Evolutionary conservation across 257 asterid genomes (phyloP), one percentile per base, ranked within the genome.

Genomic region (Agastache rugosa): DNA sequence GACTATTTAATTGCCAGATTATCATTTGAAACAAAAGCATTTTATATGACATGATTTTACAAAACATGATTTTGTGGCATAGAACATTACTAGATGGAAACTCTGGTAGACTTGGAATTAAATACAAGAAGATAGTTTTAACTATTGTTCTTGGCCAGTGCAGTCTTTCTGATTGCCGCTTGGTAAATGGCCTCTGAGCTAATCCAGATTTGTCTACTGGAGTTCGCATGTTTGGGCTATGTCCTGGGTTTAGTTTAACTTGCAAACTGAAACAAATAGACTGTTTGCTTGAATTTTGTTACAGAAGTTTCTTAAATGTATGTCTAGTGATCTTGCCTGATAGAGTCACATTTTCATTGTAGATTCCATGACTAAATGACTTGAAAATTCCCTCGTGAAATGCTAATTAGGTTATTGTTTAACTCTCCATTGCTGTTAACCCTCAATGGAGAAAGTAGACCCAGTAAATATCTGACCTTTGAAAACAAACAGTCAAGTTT

Each of bases 1-100:
- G n/a, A 29, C 50, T 45, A 45, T 55, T 42, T 22, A 37, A 20
- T 42, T 70, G 22, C 72, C 68, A 39, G 51, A 48, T 29, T 16
- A 63, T 47, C 7, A 25, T 58, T 8, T 7, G 14, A 25, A 25
- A 2, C 5, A 31, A 29, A 4, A 42, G 1, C 67, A 6, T 15
- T 29, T 31, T 20, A 12, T 42, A 42, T 39, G 50, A 42, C 35
- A 4, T 60, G 60, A 58, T 44, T 47, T 17, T 69, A 8, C 42
- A 37, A 37, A 37, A 29, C 1, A 42, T 11, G 48, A 11, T 42
- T 42, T 42, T 9, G 14, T 42, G 14, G 48, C 11, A 42, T 8
- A 0, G 48, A 42, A 42, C 48, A 42, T 42, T 9, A 9, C 12
- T 10, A 42, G 12, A 11, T 42, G 48, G 48, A 42, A 42, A 9